Evolutionary conservation across 257 asterid species (phyloP).

Genomic region (Gynochthodes officinalis): DNA sequence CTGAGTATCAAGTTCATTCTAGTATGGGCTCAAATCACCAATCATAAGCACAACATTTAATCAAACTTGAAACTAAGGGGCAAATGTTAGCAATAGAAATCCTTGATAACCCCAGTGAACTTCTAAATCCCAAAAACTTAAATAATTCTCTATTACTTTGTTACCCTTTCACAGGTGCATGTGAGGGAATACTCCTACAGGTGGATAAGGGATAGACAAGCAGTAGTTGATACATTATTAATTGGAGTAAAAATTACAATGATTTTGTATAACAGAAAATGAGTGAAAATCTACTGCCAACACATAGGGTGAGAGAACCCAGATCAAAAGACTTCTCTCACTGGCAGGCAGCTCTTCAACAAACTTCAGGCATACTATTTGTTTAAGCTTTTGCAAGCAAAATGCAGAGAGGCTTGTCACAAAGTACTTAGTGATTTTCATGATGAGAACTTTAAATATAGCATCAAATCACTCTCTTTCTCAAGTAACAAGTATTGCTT

Average conservation of each 20-base stretch:
- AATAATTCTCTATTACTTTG: neutral
- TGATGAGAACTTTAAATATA: neutral
- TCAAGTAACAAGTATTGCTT: neutral
- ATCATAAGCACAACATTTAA: neutral
- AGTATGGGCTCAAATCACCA: neutral
- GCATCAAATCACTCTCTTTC: neutral
- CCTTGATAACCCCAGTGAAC: neutral
- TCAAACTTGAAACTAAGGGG: too few species aligned
- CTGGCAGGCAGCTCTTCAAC: neutral
- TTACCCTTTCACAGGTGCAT: neutral
- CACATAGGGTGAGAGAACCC: neutral
- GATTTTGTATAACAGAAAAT: neutral
- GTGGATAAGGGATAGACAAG: neutral
- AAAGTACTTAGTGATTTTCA: neutral
- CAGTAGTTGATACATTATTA: neutral
- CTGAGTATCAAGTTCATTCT: constrained; percentile 2
- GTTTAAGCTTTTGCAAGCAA: neutral
- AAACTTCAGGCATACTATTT: neutral
- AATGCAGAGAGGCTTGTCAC: neutral
- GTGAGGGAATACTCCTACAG: neutral
- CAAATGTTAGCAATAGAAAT: neutral
- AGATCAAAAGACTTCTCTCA: neutral
- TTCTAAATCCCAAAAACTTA: neutral
- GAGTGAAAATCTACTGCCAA: neutral
- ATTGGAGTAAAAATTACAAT: neutral